phyloP scores from a whole-genome alignment of 257 asterid species.

The Galeopsis tetrahit region DNA sequence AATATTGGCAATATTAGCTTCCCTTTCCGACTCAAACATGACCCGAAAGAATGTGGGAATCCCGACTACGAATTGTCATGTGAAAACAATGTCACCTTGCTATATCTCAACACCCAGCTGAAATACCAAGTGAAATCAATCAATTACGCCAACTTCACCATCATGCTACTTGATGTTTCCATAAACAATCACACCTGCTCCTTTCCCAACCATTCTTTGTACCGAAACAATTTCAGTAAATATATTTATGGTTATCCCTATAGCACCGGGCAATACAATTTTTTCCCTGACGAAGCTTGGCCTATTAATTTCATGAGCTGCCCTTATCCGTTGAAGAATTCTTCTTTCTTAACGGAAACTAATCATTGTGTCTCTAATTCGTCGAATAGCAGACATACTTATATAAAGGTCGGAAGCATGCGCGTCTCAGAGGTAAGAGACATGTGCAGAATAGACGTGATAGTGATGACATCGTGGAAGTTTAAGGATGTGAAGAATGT shows the following conservation, averaged over 20 bases:
- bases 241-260: background rate
- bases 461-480: too few relatives aligned
- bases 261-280: background rate
- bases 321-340: too few relatives aligned
- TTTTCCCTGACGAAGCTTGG: too few relatives aligned
- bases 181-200: background rate
- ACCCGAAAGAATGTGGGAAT: background rate
- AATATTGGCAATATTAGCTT: background rate
- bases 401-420: too few relatives aligned
- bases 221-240: background rate
- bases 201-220: background rate
- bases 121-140: background rate
- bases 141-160: constrained; percentile 22
- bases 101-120: constrained; percentile 12
- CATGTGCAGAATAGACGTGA: too few relatives aligned
- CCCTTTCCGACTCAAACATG: background rate
- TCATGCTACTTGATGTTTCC: constrained; percentile 20
- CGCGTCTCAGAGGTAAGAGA: too few relatives aligned
- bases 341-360: too few relatives aligned
- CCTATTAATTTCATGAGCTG: too few relatives aligned
- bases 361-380: too few relatives aligned
- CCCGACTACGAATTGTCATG: background rate
- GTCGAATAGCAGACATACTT: too few relatives aligned
- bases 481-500: too few relatives aligned
- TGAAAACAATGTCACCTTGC: background rate